Evolutionary conservation across 352 stramenopile genomes (phyloP).

Genomic region (Hyaloperonospora arabidopsidis): DNA sequence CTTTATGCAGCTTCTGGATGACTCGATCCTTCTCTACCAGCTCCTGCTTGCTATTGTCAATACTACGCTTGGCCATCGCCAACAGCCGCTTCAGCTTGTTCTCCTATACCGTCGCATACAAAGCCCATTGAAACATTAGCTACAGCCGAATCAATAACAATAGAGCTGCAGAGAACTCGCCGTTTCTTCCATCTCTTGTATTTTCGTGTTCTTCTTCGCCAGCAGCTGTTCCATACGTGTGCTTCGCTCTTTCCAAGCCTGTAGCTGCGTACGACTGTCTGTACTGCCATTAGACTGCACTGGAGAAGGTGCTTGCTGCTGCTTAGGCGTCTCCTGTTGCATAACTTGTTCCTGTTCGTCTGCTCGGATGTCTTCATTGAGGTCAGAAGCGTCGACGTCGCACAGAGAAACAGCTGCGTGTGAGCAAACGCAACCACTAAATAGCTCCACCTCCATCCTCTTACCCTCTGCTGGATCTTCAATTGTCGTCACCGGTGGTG

Average conservation of each 20-base stretch:
- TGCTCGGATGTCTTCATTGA: background rate
- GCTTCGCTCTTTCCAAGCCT: constrained; percentile 53
- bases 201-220: constrained; percentile 58
- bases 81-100: constrained; percentile 76
- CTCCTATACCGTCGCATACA: constrained; percentile 30
- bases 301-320: constrained; percentile 12
- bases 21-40: constrained; percentile 52
- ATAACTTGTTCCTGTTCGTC: constrained; percentile 6
- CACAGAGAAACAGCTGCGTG: too few relatives aligned
- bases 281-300: constrained; percentile 17
- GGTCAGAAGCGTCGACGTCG: too few relatives aligned
- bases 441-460: background rate
- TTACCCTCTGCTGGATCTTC: constrained; percentile 18
- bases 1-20: constrained; percentile 41
- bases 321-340: background rate
- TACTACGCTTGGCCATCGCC: constrained; percentile 83
- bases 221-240: constrained; percentile 54
- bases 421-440: too few relatives aligned
- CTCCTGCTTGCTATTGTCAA: constrained; percentile 85
- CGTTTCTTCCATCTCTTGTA: constrained; percentile 74
- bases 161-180: constrained; percentile 15
- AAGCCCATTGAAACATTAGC: background rate
- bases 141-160: background rate
- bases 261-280: constrained; percentile 28
- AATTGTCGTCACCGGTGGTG: too few relatives aligned